These are phyloP conservation scores for Fermentozyma sake DNA, from an alignment of 1,139 yeast genomes.

Conservation along the genomic window DNA sequence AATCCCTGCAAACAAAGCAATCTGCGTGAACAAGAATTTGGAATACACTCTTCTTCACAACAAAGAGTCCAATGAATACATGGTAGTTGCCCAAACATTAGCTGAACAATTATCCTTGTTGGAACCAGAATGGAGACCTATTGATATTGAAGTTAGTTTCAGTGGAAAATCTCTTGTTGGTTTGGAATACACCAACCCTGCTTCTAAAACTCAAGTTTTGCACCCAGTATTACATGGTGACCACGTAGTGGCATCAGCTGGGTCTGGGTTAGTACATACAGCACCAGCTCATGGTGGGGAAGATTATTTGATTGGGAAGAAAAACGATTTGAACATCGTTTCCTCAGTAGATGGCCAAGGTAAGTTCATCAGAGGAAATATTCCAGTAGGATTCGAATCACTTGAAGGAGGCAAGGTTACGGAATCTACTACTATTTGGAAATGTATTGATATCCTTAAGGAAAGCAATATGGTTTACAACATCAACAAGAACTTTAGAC, in stretches of 20 bases:
- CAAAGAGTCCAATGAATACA: constrained; percentile 26
- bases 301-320: constrained; percentile 71
- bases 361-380: constrained; percentile 44
- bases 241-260: constrained; percentile 77
- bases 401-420: constrained; percentile 61
- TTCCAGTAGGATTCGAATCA: constrained; percentile 36
- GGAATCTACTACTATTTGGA: constrained; percentile 46
- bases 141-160: constrained; percentile 5
- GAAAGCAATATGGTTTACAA: constrained; percentile 45
- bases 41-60: constrained; percentile 51
- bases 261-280: constrained; percentile 94
- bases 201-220: constrained; percentile 35
- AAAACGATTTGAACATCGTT: constrained; percentile 51
- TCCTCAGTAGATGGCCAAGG: constrained; percentile 84
- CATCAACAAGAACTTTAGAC: constrained; percentile 51
- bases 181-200: constrained; percentile 53
- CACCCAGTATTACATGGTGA: constrained; percentile 69
- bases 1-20: constrained; percentile 78
- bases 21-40: constrained; percentile 61
- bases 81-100: constrained; percentile 50
- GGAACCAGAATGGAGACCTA: constrained; percentile 8
- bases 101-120: constrained; percentile 22
- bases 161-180: constrained; percentile 46
- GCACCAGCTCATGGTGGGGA: constrained; percentile 99
- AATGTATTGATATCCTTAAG: constrained; percentile 35